Base-by-base conservation (phyloP, 768 basidiomycete genomes). In the Kwoniella shandongensis region DNA sequence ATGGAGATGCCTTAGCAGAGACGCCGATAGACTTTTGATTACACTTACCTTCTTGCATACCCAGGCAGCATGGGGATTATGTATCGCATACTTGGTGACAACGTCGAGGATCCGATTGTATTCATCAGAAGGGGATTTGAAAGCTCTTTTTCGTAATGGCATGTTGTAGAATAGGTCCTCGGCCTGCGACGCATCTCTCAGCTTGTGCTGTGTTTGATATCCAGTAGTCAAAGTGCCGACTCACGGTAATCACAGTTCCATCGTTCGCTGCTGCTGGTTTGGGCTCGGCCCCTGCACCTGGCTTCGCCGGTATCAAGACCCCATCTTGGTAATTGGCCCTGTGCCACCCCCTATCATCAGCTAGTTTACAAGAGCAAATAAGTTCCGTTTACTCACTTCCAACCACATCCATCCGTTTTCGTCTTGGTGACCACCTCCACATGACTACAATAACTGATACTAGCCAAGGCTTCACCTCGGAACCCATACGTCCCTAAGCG, bases 131-230 rank as follows among this genome's bases (percentile, higher is more conserved):
- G 86, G 78, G 54, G 85, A 87, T 32, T 88, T 85, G 52, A 98
- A 81, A 1, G 92, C 88, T 2, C 89, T 85, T 22, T 93, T 82
- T 44, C 96, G 87, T 1, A 87, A 85, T 0, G 92, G 91, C 0
- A 86, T 89, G 63, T 94, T 96, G 76, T 89, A 93, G 72, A 99
- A 99, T 26, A 99, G 79, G 70, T 97, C 89, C 76, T 97, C 91
- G 23, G 92, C 91, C 93, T 97, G 63, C n/a, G n/a, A n/a, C n/a
- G n/a, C n/a, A n/a, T 1, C 36, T 17, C 5, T 20, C 17, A 22
- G 6, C 5, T 1, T 20, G 17, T n/a, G 27, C 54, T 35, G 8
- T 15, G 51, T 4, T 27, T 26, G 13, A 22, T n/a, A n/a, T n/a
- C n/a, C n/a, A 51, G 12, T 18, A 13, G 20, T 4, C n/a, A 39